Evolutionary conservation across 148 eudicot genomes (phyloP), one percentile per base, ranked within the genome.

Genomic region (Silene uniflora): DNA sequence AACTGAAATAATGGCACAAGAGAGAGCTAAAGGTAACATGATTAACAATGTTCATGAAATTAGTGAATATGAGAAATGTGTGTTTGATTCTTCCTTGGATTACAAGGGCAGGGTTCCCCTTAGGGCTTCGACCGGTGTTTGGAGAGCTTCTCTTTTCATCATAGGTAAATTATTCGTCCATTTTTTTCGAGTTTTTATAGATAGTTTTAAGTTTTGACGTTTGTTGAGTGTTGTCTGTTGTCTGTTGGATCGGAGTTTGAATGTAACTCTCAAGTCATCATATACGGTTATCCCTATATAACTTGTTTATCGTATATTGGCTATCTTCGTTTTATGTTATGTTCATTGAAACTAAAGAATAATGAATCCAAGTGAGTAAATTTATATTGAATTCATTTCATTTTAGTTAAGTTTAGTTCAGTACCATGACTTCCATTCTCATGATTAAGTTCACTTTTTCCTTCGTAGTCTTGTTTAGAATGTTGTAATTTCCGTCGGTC

Each of bases 141-240:
- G 96, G 96, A 91, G 82, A 75, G 96, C 96, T 42, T 83, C 96
- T 7, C 83, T 89, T 76, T 91, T 86, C 77, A 85, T 91, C 70
- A 84, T 91, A 9, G 89, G 96, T 91, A 87, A 82, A 80, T 86
- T 81, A 4, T 14, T 49, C 4, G 0, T 49, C 10, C 0, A 11
- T 21, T 16, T 54, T 23, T 17, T 1, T n/a, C 25, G 35, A 27
- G 16, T 16, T 1, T 64, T 21, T 64, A 11, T 64, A 10, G 78
- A 80, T 80, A 12, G 25, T 8, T 35, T 3, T 6, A 44, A 14
- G 32, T 29, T 29, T 29, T 29, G 32, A 29, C 32, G 32, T 29
- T 4, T 29, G 32, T 29, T 29, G 2, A 29, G 32, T 29, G 32
- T 29, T 29, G 4, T 29, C 4, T 29, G 32, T 29, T 1, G 4